phyloP scores from a whole-genome alignment of 2,329 filamentous ascomycete genomes.

The Colletotrichum caudatum region DNA sequence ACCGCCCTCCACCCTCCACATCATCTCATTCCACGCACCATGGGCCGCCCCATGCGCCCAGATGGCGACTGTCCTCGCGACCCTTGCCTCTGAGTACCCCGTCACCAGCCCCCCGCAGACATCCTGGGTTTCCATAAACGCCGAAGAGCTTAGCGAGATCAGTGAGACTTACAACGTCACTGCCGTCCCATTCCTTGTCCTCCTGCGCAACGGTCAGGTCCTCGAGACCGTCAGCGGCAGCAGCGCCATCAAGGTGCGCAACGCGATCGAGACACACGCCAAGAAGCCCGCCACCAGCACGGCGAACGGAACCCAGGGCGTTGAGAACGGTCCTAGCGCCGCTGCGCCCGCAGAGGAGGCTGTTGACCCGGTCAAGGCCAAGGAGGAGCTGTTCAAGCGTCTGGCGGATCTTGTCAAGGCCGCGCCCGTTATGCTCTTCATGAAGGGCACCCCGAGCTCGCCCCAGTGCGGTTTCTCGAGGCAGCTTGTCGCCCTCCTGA shows the following conservation, averaged over 20 bases:
- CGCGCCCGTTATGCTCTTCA: slow-evolving; percentile 97
- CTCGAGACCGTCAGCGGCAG: slow-evolving; percentile 91
- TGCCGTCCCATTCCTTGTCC: slow-evolving; percentile 91
- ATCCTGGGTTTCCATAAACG: slow-evolving; percentile 91
- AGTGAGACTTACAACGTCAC: slow-evolving; percentile 94
- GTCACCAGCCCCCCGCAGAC: slow-evolving; percentile 73
- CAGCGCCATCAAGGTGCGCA: slow-evolving; percentile 86
- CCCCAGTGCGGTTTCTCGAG: slow-evolving; percentile 95
- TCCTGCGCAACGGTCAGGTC: slow-evolving; percentile 79
- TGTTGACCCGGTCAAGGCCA: slow-evolving; percentile 64
- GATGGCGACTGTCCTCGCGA: slow-evolving; percentile 88
- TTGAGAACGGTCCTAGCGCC: slow-evolving; percentile 45
- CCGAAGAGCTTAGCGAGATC: slow-evolving; percentile 92
- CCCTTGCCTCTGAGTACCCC: slow-evolving; percentile 88
- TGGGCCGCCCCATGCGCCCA: slow-evolving; percentile 97
- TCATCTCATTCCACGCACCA: slow-evolving; percentile 95
- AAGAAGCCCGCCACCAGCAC: slow-evolving; percentile 60
- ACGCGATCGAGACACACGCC: slow-evolving; percentile 86
- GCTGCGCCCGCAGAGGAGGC: slow-evolving; percentile 48
- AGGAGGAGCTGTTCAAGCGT: slow-evolving; percentile 87
- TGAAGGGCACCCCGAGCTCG: slow-evolving; percentile 92
- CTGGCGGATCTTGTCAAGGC: slow-evolving; percentile 90
- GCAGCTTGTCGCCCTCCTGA: slow-evolving; percentile 86
- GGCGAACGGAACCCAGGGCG: slow-evolving; percentile 49
- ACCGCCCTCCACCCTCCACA: slow-evolving; percentile 76